phyloP scores from a whole-genome alignment of 108 stramenopile genomes.

The Nitzschia putrida region DNA sequence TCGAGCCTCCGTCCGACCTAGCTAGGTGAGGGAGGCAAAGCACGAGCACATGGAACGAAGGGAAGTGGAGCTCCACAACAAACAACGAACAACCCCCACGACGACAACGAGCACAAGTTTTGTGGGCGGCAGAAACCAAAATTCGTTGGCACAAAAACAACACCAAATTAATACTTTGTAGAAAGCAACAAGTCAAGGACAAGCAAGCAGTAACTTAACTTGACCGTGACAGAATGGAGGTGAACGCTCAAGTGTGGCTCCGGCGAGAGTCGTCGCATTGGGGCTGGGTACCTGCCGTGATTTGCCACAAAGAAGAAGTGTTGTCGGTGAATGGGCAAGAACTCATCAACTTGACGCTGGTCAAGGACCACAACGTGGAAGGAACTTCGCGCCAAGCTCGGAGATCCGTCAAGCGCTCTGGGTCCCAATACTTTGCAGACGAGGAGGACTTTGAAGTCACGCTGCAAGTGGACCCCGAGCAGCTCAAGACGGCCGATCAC shows the following conservation, averaged over 20 bases:
- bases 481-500: constrained; percentile 73
- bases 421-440: constrained; percentile 48
- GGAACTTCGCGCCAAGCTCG: constrained; percentile 18
- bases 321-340: constrained; percentile 52
- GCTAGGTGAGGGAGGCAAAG: background rate
- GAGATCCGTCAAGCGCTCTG: constrained; percentile 21
- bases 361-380: constrained; percentile 50
- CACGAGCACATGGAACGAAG: background rate
- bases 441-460: constrained; percentile 55
- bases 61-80: no score
- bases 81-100: no score
- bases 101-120: no score
- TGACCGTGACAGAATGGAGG: constrained; percentile 57
- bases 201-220: background rate
- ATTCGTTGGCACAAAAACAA: no score
- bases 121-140: no score
- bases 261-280: constrained; percentile 75
- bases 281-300: constrained; percentile 89
- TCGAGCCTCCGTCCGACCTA: no score
- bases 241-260: constrained; percentile 84
- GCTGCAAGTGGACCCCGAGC: constrained; percentile 66
- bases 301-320: constrained; percentile 66
- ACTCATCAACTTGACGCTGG: constrained; percentile 59
- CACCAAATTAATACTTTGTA: no score
- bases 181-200: background rate